Base-by-base conservation (phyloP, 176 grass and related monocot genomes). In the Eleusine indica region DNA sequence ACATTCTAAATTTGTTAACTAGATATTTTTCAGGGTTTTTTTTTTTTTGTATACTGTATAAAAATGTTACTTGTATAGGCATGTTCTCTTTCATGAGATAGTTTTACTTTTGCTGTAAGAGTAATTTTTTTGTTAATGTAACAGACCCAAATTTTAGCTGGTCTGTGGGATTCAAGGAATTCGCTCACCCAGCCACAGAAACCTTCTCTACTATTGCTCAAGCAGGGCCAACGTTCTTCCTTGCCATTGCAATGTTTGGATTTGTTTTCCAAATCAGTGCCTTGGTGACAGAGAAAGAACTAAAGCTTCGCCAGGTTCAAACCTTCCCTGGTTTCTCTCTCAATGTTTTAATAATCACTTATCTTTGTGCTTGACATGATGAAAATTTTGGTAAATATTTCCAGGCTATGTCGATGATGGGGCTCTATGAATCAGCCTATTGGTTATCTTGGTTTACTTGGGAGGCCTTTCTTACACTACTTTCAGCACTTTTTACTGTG, bases 181-280 rank as follows among this genome's bases (percentile, higher is more conserved):
- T 95, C 42, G 96, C 96, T 62, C 96, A 95, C 74, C 93, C 93
- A 53, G 96, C 96, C 35, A 98, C 93, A 25, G 87, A 95, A 86
- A 95, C 96, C 29, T 98, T 90, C 77, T 98, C 96, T 56, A 89
- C 93, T 5, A 92, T 98, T 83, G 91, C 89, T 28, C 64, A 75
- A 82, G 96, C 89, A 60, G 96, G 96, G 56, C 91, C 96, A 15
- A 92, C 96, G 18, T 98, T 98, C 72, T 98, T 98, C 80, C 83
- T 98, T 88, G 96, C 96, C 1, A 98, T 98, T 75, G 96, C 96
- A 13, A 95, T 98, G 96, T 98, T 98, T 74, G 93, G 96, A 21
- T 98, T 98, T 82, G 96, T 98, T 74, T 98, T 98, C 44, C 96
- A 98, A 79, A 95, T 98, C 77, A 92, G 96, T 73, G 90, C 96